Percentiles rank a stretch among this genome's conserved stretches.
Evolutionary conservation across 495 filamentous ascomycete species (phyloP).

Genomic region (Clohesyomyces aquaticus): DNA sequence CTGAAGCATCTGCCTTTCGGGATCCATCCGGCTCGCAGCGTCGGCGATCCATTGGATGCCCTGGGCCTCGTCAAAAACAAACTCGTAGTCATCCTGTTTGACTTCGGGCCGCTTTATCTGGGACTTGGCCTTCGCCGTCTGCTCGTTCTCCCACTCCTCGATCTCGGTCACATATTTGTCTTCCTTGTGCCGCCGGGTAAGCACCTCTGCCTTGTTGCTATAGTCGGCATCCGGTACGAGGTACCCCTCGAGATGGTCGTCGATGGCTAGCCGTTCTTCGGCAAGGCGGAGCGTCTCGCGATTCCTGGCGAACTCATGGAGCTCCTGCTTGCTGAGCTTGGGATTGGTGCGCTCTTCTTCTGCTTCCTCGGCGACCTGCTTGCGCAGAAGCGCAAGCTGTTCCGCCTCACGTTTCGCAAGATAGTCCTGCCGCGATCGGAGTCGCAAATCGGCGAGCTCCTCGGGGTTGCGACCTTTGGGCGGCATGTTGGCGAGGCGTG

Average conservation of each 20-base stretch:
- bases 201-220: slow-evolving; percentile 88
- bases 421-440: slow-evolving; percentile 88
- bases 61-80: slow-evolving; percentile 87
- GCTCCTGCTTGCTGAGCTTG: slow-evolving; percentile 74
- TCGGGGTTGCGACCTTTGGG: slow-evolving; percentile 22
- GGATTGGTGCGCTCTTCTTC: slow-evolving; percentile 79
- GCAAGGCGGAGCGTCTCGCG: slow-evolving; percentile 83
- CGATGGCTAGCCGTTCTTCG: slow-evolving; percentile 83
- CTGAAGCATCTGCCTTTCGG: slow-evolving; percentile 75
- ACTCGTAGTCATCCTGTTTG: slow-evolving; percentile 91
- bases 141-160: slow-evolving; percentile 94
- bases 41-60: slow-evolving; percentile 87
- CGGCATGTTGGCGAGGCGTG: slow-evolving; percentile 6
- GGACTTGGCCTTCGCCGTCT: slow-evolving; percentile 84
- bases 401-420: slow-evolving; percentile 89
- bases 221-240: slow-evolving; percentile 86
- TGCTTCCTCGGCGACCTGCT: slow-evolving; percentile 90
- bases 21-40: slow-evolving; percentile 49
- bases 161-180: slow-evolving; percentile 93
- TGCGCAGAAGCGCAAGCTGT: slow-evolving; percentile 78
- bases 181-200: slow-evolving; percentile 88
- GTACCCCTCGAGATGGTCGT: slow-evolving; percentile 92
- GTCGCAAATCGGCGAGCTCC: slow-evolving; percentile 70
- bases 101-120: slow-evolving; percentile 77
- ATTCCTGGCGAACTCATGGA: slow-evolving; percentile 88